Percentiles rank a stretch among this genome's conserved stretches.
Conservation (phyloP, 805 yeast genomes). For the Pichia thaimueangensis region DNA sequence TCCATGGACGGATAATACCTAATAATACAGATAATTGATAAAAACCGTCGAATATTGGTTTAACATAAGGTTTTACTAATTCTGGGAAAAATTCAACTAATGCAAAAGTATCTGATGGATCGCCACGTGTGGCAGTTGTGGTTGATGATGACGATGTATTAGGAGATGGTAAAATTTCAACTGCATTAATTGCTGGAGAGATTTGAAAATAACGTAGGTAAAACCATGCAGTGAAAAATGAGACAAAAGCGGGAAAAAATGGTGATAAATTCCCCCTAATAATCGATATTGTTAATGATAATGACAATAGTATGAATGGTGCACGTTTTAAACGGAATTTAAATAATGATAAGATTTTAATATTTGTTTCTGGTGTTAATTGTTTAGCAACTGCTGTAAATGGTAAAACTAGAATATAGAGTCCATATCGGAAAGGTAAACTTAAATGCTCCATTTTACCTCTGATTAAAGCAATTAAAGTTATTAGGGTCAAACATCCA, state of each 20-base stretch:
- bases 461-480: conserved; percentile 28
- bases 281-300: conserved; percentile 28
- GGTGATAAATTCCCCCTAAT: conserved; percentile 39
- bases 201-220: conserved; percentile 75
- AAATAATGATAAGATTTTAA: conserved; percentile 36
- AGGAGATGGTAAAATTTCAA: conserved; percentile 34
- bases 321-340: conserved; percentile 17
- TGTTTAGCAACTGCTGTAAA: conserved; percentile 53
- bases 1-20: conserved; percentile 54
- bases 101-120: conserved; percentile 85
- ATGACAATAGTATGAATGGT: conserved; percentile 16
- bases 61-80: conserved; percentile 42
- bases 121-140: conserved; percentile 47
- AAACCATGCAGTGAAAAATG: conserved; percentile 65
- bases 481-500: conserved; percentile 34
- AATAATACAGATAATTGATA: conserved; percentile 36
- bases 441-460: conserved; percentile 35
- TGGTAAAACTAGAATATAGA: conserved; percentile 42
- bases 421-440: conserved; percentile 46
- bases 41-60: conserved; percentile 41
- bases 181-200: conserved; percentile 24
- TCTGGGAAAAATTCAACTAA: conserved; percentile 81
- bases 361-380: conserved; percentile 51
- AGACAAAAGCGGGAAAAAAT: conserved; percentile 46
- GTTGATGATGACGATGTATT: conserved; percentile 13